A percentile compares a stretch with the other conserved stretches of the same genome.
phyloP scores from a whole-genome alignment of 352 stramenopile genomes.

The Phytophthora sojae region DNA sequence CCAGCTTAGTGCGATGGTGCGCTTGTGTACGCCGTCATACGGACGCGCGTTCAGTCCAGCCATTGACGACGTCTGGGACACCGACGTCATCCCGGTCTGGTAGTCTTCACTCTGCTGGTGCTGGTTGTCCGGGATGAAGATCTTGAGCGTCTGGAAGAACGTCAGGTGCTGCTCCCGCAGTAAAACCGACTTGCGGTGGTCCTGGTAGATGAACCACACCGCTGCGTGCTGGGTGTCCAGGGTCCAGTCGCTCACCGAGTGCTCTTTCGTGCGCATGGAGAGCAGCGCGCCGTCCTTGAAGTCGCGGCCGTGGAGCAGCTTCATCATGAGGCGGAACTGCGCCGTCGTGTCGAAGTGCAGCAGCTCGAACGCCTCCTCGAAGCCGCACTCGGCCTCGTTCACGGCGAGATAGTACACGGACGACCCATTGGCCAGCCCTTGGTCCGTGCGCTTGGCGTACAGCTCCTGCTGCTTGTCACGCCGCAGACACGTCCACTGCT shows the following conservation, averaged over 20 bases:
- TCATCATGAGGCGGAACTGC: slow-evolving; percentile 71
- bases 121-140: slow-evolving; percentile 55
- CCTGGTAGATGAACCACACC: slow-evolving; percentile 69
- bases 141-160: slow-evolving; percentile 73
- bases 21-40: slow-evolving; percentile 61
- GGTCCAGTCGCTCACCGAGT: slow-evolving; percentile 45
- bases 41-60: slow-evolving; percentile 36
- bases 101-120: slow-evolving; percentile 14
- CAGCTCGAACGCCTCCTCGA: slow-evolving; percentile 68
- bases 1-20: slow-evolving; percentile 68
- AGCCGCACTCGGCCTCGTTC: slow-evolving; percentile 63
- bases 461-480: slow-evolving; percentile 62
- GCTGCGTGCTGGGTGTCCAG: slow-evolving; percentile 62
- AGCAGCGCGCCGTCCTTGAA: slow-evolving; percentile 65
- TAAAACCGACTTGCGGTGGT: slow-evolving; percentile 56
- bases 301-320: slow-evolving; percentile 60
- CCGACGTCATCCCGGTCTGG: slow-evolving; percentile 21
- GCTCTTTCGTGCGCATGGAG: slow-evolving; percentile 43
- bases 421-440: slow-evolving; percentile 32
- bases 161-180: slow-evolving; percentile 62
- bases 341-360: slow-evolving; percentile 63
- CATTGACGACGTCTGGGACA: slow-evolving; percentile 32
- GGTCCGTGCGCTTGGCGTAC: slow-evolving; percentile 55
- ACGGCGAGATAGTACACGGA: slow-evolving; percentile 63
- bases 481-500: slow-evolving; percentile 63